Conservation (phyloP, 2,329 filamentous ascomycete genomes). For the Penicillium sp. region DNA sequence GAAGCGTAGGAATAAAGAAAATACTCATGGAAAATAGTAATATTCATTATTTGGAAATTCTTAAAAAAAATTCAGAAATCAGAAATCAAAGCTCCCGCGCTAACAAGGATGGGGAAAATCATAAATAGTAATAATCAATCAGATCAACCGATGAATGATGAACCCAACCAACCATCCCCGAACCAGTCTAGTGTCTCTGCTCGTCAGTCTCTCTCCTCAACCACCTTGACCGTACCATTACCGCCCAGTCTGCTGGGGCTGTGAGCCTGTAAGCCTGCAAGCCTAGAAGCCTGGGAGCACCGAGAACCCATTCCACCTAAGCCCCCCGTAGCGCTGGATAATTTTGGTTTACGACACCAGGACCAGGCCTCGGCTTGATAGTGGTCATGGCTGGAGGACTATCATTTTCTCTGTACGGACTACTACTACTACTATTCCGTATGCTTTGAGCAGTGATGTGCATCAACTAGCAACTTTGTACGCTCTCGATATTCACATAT, state of each 20-base stretch:
- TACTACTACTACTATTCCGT: not conserved
- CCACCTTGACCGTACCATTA: slow-evolving; percentile 4
- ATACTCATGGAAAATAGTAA: not conserved
- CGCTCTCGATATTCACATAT: not conserved
- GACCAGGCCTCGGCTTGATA: not conserved
- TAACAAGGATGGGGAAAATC: not conserved
- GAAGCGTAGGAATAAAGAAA: not conserved
- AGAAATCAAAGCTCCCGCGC: not conserved
- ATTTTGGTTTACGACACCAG: not conserved
- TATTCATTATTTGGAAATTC: no score
- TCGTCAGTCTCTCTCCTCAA: not conserved
- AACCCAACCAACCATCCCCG: not conserved
- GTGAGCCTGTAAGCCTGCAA: slow-evolving; percentile 5
- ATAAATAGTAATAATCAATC: not conserved
- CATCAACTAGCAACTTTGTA: not conserved
- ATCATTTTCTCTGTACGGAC: not conserved
- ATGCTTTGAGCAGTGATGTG: not conserved
- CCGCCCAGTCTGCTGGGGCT: slow-evolving; percentile 16
- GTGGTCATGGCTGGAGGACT: not conserved
- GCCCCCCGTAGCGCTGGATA: slow-evolving; percentile 12
- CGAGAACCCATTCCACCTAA: slow-evolving; percentile 8
- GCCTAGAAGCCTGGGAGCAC: not conserved
- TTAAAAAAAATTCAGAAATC: not conserved
- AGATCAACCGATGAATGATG: not conserved
- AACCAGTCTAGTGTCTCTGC: not conserved